Base-by-base conservation (phyloP, 2,329 filamentous ascomycete species). In the Nakataea oryzae region DNA sequence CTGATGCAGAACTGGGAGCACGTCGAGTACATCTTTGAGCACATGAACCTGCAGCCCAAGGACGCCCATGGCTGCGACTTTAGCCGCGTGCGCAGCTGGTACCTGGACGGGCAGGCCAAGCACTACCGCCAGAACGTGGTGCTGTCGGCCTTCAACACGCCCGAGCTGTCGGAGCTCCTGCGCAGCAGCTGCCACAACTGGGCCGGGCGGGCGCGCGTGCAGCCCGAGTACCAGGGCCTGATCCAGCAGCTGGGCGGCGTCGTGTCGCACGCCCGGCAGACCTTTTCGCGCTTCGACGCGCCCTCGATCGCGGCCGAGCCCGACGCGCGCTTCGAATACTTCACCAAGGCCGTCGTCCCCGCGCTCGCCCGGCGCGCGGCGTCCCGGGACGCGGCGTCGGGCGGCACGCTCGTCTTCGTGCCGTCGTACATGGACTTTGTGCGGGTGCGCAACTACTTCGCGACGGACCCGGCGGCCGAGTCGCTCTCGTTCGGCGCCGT, bases 1-100 rank as follows among this genome's bases (percentile, higher is more conserved):
- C 84, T 96, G 11, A 97, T 97, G 92, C 95, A 99, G 74, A 97
- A 96, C 73, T 97, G 93, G 93, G 92, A 97, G 70, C 93, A 99
- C 71, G 85, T 97, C 64, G 90, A 96, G 73, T 90, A 90, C 72
- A 89, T 97, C 68, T 93, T 97, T 70, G 86, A 91, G 65, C 91
- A 96, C 72, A 83, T 99, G 65, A 99, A 99, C 73, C 81, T 89
- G 27, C 91, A 96, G 69, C 93, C 95, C 50, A 91, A 88, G 70
- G 90, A 96, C 68, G 85, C 91, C 0, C 93, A 97, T 73, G 93
- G 90, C 66, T 96, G 91, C 70, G 95, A 99, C 77, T 96, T 97
- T 72, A 90, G 88, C 67, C 89, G 95, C 24, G 90, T 97, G 7
- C 84, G 93, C 60, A 86, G 81, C 66, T 97, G 91, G 91, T 97